Conservation (phyloP, 257 asterid species). For the Gentiana macrophylla region DNA sequence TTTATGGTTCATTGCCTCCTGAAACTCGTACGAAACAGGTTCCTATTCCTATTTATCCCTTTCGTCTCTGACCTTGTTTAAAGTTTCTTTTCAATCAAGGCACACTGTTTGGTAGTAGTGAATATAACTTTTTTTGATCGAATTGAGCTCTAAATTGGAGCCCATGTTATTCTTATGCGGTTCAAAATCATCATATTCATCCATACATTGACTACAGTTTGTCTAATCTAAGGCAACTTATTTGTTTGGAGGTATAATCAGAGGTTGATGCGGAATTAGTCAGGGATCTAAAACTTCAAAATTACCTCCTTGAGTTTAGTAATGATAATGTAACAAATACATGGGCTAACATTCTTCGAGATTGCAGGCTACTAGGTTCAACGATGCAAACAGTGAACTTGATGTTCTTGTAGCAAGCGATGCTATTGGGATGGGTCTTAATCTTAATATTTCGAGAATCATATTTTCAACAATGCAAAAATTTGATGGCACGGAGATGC, state of each 20-base stretch:
- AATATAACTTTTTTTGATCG: not conserved
- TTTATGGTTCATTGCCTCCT: constrained; percentile 96
- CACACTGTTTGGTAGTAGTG: no score
- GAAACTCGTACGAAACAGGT: constrained; percentile 97
- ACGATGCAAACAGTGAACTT: constrained; percentile 64
- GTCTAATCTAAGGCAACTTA: not conserved
- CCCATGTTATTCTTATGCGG: not conserved
- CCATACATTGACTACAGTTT: not conserved
- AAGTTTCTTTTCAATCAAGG: constrained; percentile 2
- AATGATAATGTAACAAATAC: constrained; percentile 17
- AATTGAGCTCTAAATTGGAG: not conserved
- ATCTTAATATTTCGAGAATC: constrained; percentile 89
- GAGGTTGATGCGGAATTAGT: no score
- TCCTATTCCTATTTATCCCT: constrained; percentile 15
- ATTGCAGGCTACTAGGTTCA: constrained; percentile 96
- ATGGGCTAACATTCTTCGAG: constrained; percentile 44
- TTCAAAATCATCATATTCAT: not conserved
- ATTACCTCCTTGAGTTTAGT: not conserved
- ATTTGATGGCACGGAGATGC: constrained; percentile 65
- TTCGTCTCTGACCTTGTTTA: constrained; percentile 14
- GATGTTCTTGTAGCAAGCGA: constrained; percentile 96
- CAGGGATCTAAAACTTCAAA: no score
- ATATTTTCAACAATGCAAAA: constrained; percentile 68
- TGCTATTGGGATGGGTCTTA: constrained; percentile 99
- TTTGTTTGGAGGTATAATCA: not conserved